phyloP scores from a whole-genome alignment of 176 grass and related monocot species.

The Miscanthus lutarioriparius region DNA sequence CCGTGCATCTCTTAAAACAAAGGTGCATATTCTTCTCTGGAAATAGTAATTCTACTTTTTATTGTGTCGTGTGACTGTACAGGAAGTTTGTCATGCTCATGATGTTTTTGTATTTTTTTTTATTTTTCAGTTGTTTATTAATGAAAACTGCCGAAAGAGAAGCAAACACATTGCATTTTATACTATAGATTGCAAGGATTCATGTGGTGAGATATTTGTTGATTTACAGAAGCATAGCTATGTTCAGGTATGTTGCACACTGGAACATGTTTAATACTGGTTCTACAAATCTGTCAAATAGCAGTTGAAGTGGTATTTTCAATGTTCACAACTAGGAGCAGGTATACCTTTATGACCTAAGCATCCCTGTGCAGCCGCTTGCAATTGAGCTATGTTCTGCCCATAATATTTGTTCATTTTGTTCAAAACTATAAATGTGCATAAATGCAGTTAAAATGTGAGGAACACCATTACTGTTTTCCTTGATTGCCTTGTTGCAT shows the following conservation, averaged over 20 bases:
- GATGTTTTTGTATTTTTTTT: constrained; percentile 23
- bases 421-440: not conserved
- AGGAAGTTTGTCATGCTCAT: not conserved
- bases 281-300: constrained; percentile 1
- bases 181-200: constrained; percentile 75
- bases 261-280: not conserved
- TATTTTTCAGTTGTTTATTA: constrained; percentile 63
- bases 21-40: constrained; percentile 53
- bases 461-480: not conserved
- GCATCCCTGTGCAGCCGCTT: not conserved
- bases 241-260: constrained; percentile 56
- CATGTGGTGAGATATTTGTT: constrained; percentile 98
- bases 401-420: not conserved
- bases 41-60: constrained; percentile 6
- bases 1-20: constrained; percentile 62
- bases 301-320: not conserved
- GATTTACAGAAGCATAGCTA: constrained; percentile 84
- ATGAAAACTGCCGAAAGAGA: constrained; percentile 80
- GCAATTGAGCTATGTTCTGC: not conserved
- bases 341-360: not conserved
- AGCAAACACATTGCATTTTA: constrained; percentile 89
- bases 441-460: not conserved
- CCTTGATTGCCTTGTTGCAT: not conserved
- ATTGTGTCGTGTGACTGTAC: not conserved
- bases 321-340: not conserved